phyloP scores from a whole-genome alignment of 305 asterid species.

The Plantago lanceolata region DNA sequence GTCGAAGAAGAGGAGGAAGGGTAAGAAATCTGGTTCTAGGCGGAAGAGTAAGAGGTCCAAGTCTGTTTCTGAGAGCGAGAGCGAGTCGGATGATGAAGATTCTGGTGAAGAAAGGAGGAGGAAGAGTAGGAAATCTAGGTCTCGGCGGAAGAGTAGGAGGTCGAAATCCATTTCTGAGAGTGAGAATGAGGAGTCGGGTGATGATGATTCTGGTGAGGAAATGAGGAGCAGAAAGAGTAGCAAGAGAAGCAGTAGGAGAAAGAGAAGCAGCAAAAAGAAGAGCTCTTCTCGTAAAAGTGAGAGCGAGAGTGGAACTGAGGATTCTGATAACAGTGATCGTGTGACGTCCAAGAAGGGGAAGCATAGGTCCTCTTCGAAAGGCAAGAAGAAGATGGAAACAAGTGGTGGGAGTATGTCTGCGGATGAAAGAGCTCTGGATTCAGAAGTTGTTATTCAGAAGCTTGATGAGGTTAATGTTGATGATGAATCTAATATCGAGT shows the following conservation, averaged over 20 bases:
- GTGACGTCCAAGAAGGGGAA: slow-evolving; percentile 38
- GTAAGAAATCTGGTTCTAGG: slow-evolving; percentile 31
- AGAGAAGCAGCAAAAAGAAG: slow-evolving; percentile 42
- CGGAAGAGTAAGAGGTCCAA: slow-evolving; percentile 29
- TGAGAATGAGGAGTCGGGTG: slow-evolving; percentile 32
- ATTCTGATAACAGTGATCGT: slow-evolving; percentile 39
- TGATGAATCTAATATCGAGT: slow-evolving; percentile 45
- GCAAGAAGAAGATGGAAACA: slow-evolving; percentile 42
- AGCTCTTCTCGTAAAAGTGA: slow-evolving; percentile 45
- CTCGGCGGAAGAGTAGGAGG: background rate
- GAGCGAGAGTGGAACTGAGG: slow-evolving; percentile 45
- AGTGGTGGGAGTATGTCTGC: slow-evolving; percentile 33
- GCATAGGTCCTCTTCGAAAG: slow-evolving; percentile 33
- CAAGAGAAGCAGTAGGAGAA: slow-evolving; percentile 37
- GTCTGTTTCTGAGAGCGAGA: slow-evolving; percentile 34
- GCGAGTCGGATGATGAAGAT: background rate
- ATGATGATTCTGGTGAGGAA: slow-evolving; percentile 38
- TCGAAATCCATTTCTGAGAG: slow-evolving; percentile 1
- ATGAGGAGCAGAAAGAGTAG: slow-evolving; percentile 29
- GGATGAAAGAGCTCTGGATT: slow-evolving; percentile 33
- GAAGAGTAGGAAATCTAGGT: background rate
- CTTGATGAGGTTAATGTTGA: slow-evolving; percentile 36
- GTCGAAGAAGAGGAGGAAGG: slow-evolving; percentile 34
- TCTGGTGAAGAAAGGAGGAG: background rate
- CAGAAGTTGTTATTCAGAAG: slow-evolving; percentile 26